phyloP scores from a whole-genome alignment of 495 filamentous ascomycete species.

The Aspergillus carlsbadensis region DNA sequence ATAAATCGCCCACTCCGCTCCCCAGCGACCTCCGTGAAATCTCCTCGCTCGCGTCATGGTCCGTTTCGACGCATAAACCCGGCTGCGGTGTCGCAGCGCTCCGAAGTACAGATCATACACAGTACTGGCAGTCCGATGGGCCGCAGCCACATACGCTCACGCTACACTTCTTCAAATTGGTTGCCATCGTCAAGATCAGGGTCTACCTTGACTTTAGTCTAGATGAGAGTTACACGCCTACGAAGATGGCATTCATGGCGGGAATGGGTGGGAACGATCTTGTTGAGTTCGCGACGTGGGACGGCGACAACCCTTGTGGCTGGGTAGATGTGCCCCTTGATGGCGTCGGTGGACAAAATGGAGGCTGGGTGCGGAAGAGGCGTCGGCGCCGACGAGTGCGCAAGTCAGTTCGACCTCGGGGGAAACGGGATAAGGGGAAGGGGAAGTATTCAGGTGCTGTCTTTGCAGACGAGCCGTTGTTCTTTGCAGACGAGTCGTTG shows the following conservation, averaged over 20 bases:
- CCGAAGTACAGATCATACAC: conserved; percentile 69
- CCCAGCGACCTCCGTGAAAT: conserved; percentile 75
- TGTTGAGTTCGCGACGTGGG: conserved; percentile 75
- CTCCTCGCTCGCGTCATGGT: conserved; percentile 90
- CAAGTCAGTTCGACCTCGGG: background rate
- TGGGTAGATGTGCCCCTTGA: conserved; percentile 85
- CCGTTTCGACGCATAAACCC: conserved; percentile 86
- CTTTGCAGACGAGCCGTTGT: conserved; percentile 9
- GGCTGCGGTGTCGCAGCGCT: conserved; percentile 86
- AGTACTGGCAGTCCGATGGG: conserved; percentile 97
- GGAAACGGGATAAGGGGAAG: conserved; percentile 6
- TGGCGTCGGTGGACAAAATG: conserved; percentile 56
- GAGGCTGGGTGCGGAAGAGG: conserved; percentile 35
- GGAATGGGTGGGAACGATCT: conserved; percentile 87
- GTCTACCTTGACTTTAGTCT: conserved; percentile 87
- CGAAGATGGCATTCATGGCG: conserved; percentile 79
- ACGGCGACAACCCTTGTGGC: conserved; percentile 73
- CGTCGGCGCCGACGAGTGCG: conserved; percentile 5
- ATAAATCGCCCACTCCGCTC: conserved; percentile 35
- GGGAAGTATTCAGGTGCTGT: background rate
- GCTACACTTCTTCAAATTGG: conserved; percentile 92
- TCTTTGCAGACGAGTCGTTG: conserved; percentile 13
- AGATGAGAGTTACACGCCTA: conserved; percentile 97
- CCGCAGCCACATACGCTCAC: conserved; percentile 93
- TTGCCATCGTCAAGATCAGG: conserved; percentile 77